Evolutionary conservation across 169 alveolate species (phyloP).

Genomic region (Perkinsus olseni): DNA sequence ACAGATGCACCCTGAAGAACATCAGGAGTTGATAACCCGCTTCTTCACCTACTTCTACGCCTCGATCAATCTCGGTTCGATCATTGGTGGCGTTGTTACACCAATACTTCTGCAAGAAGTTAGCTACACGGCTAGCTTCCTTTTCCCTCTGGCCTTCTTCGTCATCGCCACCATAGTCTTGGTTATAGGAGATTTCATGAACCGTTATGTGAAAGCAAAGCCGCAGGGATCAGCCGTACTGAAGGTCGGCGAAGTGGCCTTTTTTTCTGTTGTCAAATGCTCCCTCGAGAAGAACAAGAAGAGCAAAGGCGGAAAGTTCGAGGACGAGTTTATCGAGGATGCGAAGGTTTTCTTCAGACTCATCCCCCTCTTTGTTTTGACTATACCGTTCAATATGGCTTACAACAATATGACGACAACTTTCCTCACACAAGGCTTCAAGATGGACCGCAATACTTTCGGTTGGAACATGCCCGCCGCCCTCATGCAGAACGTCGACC

Average conservation of each 20-base stretch:
- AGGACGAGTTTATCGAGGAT: neutral
- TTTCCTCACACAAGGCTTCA: neutral
- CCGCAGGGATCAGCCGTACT: neutral
- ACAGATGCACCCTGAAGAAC: neutral
- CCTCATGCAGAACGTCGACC: neutral
- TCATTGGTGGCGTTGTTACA: neutral
- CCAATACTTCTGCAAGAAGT: neutral
- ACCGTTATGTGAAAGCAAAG: neutral
- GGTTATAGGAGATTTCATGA: neutral
- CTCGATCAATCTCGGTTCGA: neutral
- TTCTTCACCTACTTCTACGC: neutral
- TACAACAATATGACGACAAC: neutral
- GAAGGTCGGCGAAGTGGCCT: neutral
- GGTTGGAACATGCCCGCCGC: neutral
- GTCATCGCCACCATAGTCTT: neutral
- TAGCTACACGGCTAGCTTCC: neutral
- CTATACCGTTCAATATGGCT: neutral
- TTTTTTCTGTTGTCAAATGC: neutral
- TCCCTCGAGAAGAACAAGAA: neutral
- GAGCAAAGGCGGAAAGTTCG: neutral
- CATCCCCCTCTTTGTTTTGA: neutral
- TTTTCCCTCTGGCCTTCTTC: neutral
- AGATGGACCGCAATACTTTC: neutral
- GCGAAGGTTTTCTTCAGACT: neutral
- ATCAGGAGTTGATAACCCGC: neutral